A percentile compares a stretch with the other conserved stretches of the same genome.
phyloP scores from a whole-genome alignment of 805 yeast genomes.

The Pichia cephalocereana region DNA sequence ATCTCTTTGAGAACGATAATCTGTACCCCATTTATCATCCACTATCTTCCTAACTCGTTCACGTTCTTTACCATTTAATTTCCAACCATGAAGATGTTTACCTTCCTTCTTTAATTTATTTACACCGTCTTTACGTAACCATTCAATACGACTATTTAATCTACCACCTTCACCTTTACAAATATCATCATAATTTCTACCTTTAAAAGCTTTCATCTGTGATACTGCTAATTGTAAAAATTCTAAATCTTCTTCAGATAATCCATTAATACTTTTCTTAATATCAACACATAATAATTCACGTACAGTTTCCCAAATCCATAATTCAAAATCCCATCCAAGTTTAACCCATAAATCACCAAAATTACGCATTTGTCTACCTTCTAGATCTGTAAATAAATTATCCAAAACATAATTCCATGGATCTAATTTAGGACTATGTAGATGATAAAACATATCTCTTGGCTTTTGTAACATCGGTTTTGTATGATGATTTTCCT shows the following conservation, averaged over 20 bases:
- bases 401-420: slow-evolving; percentile 24
- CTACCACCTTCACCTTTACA: slow-evolving; percentile 13
- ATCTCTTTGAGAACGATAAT: too few relatives aligned
- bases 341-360: slow-evolving; percentile 15
- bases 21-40: slow-evolving; percentile 11
- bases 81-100: slow-evolving; percentile 6
- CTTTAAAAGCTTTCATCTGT: slow-evolving; percentile 15
- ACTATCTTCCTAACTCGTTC: neutral
- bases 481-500: slow-evolving; percentile 6
- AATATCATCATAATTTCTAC: slow-evolving; percentile 10
- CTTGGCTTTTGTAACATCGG: slow-evolving; percentile 12
- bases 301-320: slow-evolving; percentile 17
- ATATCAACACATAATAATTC: slow-evolving; percentile 16
- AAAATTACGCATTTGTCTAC: slow-evolving; percentile 17
- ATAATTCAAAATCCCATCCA: slow-evolving; percentile 19
- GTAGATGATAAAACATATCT: slow-evolving; percentile 34
- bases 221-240: slow-evolving; percentile 1
- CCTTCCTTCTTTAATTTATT: neutral
- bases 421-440: slow-evolving; percentile 43
- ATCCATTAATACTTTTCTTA: neutral
- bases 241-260: neutral
- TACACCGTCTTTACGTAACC: slow-evolving; percentile 17
- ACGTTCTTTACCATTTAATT: slow-evolving; percentile 5
- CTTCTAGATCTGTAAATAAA: slow-evolving; percentile 12
- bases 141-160: slow-evolving; percentile 17